A percentile compares a stretch with the other conserved stretches of the same genome.
These are phyloP conservation scores for Saitozyma sp. DNA, from an alignment of 768 basidiomycete species.

Conservation along the genomic window DNA sequence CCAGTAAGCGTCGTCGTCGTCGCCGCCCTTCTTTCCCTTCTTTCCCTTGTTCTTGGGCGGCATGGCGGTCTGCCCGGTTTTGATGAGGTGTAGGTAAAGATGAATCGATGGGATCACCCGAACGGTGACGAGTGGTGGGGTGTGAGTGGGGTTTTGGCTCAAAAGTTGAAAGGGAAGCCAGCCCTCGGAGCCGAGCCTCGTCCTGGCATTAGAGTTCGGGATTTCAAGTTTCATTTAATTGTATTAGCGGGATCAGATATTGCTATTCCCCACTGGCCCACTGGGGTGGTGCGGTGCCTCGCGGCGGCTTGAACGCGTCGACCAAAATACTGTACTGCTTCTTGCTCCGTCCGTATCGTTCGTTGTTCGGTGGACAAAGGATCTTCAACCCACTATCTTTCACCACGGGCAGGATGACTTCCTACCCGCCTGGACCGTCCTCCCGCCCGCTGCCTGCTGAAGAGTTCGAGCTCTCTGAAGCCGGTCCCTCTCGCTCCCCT, in stretches of 20 bases:
- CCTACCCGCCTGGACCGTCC: constrained; percentile 25
- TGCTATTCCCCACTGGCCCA: too few relatives aligned
- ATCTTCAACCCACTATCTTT: too few relatives aligned
- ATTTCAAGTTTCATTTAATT: neutral
- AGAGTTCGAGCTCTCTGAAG: constrained; percentile 32
- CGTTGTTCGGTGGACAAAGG: too few relatives aligned
- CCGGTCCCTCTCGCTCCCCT: constrained; percentile 3
- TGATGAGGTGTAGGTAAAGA: neutral
- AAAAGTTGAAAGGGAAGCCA: constrained; percentile 1
- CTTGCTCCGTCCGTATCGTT: too few relatives aligned
- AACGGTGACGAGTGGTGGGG: neutral
- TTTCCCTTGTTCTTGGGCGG: constrained; percentile 71
- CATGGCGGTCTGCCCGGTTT: constrained; percentile 49
- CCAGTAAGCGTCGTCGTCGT: constrained; percentile 79
- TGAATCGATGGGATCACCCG: too few relatives aligned
- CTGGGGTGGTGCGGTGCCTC: too few relatives aligned
- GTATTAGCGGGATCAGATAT: neutral
- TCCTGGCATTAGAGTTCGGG: neutral
- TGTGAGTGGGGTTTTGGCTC: neutral
- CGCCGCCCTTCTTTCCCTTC: constrained; percentile 79
- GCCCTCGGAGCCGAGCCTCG: constrained; percentile 3
- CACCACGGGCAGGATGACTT: constrained; percentile 11
- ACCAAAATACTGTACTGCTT: too few relatives aligned
- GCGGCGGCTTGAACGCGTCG: too few relatives aligned
- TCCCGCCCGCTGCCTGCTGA: constrained; percentile 18